phyloP scores from a whole-genome alignment of 495 filamentous ascomycete species.

The Daldinia grandis region DNA sequence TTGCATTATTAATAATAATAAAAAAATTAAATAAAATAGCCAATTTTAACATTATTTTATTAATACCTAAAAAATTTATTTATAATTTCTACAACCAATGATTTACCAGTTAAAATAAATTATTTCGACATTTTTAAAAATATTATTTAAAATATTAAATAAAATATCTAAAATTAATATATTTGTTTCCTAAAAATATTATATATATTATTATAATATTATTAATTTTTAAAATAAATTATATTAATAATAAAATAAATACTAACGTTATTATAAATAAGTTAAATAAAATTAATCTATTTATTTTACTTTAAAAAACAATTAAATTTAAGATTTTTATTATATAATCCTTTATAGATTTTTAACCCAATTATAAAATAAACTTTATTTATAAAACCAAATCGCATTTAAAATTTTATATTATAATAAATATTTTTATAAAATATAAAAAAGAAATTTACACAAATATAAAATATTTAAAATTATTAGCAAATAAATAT shows the following conservation, averaged over 20 bases:
- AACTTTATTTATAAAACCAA: conserved; percentile 2
- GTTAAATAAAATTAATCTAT: conserved; percentile 1
- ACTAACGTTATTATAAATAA: conserved; percentile 5
- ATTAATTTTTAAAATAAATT: not conserved
- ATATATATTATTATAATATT: not conserved
- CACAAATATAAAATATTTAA: not conserved
- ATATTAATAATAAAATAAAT: not conserved
- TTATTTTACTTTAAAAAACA: not conserved
- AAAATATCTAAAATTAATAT: not conserved
- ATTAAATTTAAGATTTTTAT: not conserved
- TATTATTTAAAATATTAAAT: not conserved
- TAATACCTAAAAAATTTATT: not conserved
- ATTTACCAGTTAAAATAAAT: not conserved
- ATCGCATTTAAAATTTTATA: not conserved
- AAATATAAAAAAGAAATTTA: conserved; percentile 1
- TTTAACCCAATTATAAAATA: not conserved
- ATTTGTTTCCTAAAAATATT: not conserved
- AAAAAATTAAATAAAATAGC: not conserved
- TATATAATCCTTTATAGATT: not conserved
- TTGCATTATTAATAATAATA: not conserved
- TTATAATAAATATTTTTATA: not conserved
- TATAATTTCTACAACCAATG: too few relatives aligned
- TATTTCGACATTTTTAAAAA: not conserved
- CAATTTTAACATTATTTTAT: not conserved
- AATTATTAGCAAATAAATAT: not conserved